These are phyloP conservation scores for Byssothecium circinans DNA, from an alignment of 2,329 filamentous ascomycete genomes.

Conservation along the genomic window DNA sequence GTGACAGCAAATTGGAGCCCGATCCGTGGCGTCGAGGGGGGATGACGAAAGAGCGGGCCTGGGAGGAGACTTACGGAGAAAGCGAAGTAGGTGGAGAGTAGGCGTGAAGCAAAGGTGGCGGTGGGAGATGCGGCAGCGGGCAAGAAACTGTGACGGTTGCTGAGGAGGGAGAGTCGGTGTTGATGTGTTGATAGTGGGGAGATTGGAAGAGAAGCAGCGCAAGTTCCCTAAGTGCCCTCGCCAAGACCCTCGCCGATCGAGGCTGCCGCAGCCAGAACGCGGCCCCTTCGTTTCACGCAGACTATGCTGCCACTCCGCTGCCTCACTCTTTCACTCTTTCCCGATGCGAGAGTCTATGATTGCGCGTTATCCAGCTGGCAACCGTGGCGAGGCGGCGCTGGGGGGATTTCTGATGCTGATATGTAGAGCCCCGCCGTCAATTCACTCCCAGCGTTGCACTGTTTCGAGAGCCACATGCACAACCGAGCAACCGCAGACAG, in stretches of 20 bases:
- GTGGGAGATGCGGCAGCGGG: constrained; percentile 16
- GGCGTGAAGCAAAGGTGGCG: constrained; percentile 15
- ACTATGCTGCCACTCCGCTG: not conserved
- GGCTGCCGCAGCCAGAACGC: constrained; percentile 5
- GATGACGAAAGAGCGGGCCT: constrained; percentile 26
- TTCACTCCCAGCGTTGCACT: not conserved
- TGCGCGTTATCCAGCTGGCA: not conserved
- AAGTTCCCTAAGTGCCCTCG: constrained; percentile 24
- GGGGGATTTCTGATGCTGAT: not conserved
- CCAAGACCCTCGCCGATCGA: constrained; percentile 25
- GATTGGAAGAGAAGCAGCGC: constrained; percentile 16
- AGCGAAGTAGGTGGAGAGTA: constrained; percentile 12
- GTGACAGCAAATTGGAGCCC: constrained; percentile 32
- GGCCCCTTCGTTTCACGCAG: constrained; percentile 1
- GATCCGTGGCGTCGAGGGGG: constrained; percentile 22
- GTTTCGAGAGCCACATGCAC: not conserved
- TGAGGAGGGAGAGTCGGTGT: constrained; percentile 28
- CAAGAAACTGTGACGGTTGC: constrained; percentile 21
- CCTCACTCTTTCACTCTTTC: not conserved
- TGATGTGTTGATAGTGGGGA: constrained; percentile 32
- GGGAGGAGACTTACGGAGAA: constrained; percentile 36
- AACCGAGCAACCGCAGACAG: too few relatives aligned
- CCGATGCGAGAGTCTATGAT: not conserved
- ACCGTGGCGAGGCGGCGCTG: not conserved
- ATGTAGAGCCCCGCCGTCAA: not conserved